A percentile compares a stretch with the other conserved stretches of the same genome.
These are phyloP conservation scores for Pichia sp. DNA, from an alignment of 1,139 yeast species.

Conservation along the genomic window DNA sequence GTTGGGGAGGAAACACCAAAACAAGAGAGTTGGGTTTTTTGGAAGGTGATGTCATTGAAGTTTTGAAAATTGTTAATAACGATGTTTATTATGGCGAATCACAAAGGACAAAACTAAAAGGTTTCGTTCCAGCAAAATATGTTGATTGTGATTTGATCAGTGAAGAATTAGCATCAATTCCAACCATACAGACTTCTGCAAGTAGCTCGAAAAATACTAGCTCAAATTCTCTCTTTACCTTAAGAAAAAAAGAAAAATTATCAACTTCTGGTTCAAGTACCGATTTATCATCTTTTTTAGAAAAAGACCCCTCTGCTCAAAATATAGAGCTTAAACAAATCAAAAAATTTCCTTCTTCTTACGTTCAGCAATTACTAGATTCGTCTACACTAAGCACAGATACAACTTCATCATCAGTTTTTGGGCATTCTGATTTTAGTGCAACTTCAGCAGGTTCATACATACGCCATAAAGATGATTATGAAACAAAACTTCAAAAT, in stretches of 20 bases:
- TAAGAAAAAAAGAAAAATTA: constrained; percentile 9
- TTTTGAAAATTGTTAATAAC: constrained; percentile 73
- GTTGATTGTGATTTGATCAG: constrained; percentile 49
- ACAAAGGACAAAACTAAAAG: constrained; percentile 73
- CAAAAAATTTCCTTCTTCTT: constrained; percentile 19
- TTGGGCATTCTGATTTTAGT: constrained; percentile 56
- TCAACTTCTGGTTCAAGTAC: constrained; percentile 7
- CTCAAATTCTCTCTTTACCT: constrained; percentile 10
- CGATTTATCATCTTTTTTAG: constrained; percentile 1
- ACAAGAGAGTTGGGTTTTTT: constrained; percentile 87
- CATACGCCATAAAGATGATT: constrained; percentile 51
- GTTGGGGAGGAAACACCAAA: constrained; percentile 33
- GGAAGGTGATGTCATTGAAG: constrained; percentile 89
- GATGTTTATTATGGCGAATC: constrained; percentile 89
- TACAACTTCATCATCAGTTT: constrained; percentile 30
- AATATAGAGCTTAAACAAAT: constrained; percentile 13
- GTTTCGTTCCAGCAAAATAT: constrained; percentile 82
- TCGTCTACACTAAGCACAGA: constrained; percentile 28
- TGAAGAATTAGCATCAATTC: constrained; percentile 19
- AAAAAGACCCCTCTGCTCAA: not conserved
- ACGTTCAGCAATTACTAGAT: constrained; percentile 25
- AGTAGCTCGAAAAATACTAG: constrained; percentile 7
- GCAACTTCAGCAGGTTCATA: constrained; percentile 89
- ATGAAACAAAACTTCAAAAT: constrained; percentile 32
- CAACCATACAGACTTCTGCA: constrained; percentile 8